Conservation (phyloP, 306 rosid species). For the Pueraria montana region DNA sequence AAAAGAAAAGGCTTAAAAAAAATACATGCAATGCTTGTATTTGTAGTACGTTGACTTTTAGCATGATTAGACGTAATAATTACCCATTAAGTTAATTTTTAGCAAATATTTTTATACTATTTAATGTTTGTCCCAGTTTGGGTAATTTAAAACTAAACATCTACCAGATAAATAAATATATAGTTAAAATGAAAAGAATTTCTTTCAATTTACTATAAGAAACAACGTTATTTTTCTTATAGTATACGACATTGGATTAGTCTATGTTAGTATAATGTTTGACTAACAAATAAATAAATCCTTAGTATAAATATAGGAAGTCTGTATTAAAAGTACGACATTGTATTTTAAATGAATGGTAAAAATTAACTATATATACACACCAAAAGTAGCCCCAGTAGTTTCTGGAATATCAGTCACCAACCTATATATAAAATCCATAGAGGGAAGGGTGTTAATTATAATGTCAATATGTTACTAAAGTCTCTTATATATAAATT, state of each 20-base stretch:
- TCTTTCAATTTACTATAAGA: background rate
- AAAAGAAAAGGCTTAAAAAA: background rate
- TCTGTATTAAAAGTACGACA: background rate
- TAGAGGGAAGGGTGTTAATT: constrained; percentile 10
- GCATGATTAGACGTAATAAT: background rate
- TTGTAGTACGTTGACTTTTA: background rate
- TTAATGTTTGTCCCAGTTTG: background rate
- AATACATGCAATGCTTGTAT: background rate
- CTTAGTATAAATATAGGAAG: background rate
- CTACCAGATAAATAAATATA: background rate
- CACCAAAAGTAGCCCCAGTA: constrained; percentile 51
- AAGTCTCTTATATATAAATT: background rate
- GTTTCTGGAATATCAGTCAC: constrained; percentile 62
- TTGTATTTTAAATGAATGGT: background rate
- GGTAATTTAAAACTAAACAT: background rate
- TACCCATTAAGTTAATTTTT: background rate
- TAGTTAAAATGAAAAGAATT: background rate
- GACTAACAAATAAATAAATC: background rate
- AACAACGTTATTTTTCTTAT: background rate
- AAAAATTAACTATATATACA: constrained; percentile 6
- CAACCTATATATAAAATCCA: constrained; percentile 42
- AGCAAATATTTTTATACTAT: background rate
- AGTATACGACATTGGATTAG: background rate
- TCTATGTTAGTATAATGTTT: background rate
- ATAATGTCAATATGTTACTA: background rate